Evolutionary conservation across 2,329 filamentous ascomycete genomes (phyloP).

Genomic region (Malbranchea zuffiana): DNA sequence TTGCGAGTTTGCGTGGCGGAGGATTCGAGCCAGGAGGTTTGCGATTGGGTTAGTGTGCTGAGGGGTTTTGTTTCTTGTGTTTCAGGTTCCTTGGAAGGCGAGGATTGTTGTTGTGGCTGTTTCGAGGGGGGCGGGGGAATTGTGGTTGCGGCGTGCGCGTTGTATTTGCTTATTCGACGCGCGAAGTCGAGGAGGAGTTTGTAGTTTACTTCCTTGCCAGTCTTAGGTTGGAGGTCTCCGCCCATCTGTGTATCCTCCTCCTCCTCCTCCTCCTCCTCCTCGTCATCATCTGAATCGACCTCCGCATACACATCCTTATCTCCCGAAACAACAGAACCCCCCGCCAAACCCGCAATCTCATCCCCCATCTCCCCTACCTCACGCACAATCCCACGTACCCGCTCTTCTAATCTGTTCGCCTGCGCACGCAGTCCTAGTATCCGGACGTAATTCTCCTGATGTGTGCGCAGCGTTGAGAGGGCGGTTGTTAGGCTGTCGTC

Average conservation of each 20-base stretch:
- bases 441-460: constrained; percentile 36
- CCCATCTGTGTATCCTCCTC: constrained; percentile 17
- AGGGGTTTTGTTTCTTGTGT: not conserved
- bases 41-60: constrained; percentile 1
- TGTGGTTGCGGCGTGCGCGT: constrained; percentile 33
- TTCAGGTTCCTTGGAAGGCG: not conserved
- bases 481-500: constrained; percentile 34
- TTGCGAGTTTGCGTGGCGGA: constrained; percentile 31
- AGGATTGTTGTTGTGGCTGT: constrained; percentile 3
- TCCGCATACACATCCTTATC: constrained; percentile 24
- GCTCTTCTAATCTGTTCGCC: constrained; percentile 30
- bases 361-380: constrained; percentile 31
- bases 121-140: constrained; percentile 17
- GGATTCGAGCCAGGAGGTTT: constrained; percentile 31
- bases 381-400: constrained; percentile 33
- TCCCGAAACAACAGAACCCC: constrained; percentile 17
- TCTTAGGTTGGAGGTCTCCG: constrained; percentile 7
- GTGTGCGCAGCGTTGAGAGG: constrained; percentile 32
- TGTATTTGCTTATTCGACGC: constrained; percentile 38
- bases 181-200: constrained; percentile 36
- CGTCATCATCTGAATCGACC: constrained; percentile 19
- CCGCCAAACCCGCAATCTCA: constrained; percentile 28
- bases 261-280: constrained; percentile 17
- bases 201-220: constrained; percentile 34
- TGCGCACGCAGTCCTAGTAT: constrained; percentile 34